Evolutionary conservation across 192 early-diverging fungal species (phyloP).

Genomic region (Gaertneriomyces sp.): DNA sequence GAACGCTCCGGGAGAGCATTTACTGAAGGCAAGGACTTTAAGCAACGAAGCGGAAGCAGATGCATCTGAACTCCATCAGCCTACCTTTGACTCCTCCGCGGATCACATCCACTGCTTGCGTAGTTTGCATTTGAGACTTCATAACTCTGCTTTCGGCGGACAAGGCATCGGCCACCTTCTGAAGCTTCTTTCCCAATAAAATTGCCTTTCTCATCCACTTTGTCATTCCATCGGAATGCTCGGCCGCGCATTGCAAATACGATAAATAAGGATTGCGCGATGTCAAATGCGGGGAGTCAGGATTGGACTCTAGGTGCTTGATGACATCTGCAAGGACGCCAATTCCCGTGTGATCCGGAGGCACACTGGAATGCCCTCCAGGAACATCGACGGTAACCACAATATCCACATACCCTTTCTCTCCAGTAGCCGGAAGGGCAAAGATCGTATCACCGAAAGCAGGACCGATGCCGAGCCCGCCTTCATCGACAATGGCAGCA

Average conservation of each 20-base stretch:
- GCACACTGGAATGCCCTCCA: slow-evolving; percentile 44
- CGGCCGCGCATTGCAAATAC: slow-evolving; percentile 23
- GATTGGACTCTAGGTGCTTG: slow-evolving; percentile 23
- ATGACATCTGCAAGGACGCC: slow-evolving; percentile 30
- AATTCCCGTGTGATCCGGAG: slow-evolving; percentile 40
- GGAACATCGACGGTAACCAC: slow-evolving; percentile 22
- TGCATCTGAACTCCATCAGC: background rate
- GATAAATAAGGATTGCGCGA: slow-evolving; percentile 28
- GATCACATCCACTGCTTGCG: slow-evolving; percentile 46
- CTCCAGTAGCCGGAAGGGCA: slow-evolving; percentile 26
- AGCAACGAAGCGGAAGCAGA: background rate
- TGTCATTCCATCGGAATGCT: slow-evolving; percentile 22
- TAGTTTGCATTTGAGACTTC: slow-evolving; percentile 35
- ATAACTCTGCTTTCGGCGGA: slow-evolving; percentile 3
- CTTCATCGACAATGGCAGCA: slow-evolving; percentile 42
- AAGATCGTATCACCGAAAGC: slow-evolving; percentile 13
- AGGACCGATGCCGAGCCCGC: slow-evolving; percentile 10
- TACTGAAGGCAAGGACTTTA: slow-evolving; percentile 14
- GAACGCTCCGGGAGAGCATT: slow-evolving; percentile 42
- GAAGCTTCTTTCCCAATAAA: slow-evolving; percentile 5
- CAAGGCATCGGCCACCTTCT: slow-evolving; percentile 11
- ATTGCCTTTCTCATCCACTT: slow-evolving; percentile 21
- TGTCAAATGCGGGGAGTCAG: slow-evolving; percentile 13
- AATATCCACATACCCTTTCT: slow-evolving; percentile 38
- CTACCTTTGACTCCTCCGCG: slow-evolving; percentile 41